Base-by-base conservation (phyloP, 2,329 filamentous ascomycete species). In the Metarhizium album region DNA sequence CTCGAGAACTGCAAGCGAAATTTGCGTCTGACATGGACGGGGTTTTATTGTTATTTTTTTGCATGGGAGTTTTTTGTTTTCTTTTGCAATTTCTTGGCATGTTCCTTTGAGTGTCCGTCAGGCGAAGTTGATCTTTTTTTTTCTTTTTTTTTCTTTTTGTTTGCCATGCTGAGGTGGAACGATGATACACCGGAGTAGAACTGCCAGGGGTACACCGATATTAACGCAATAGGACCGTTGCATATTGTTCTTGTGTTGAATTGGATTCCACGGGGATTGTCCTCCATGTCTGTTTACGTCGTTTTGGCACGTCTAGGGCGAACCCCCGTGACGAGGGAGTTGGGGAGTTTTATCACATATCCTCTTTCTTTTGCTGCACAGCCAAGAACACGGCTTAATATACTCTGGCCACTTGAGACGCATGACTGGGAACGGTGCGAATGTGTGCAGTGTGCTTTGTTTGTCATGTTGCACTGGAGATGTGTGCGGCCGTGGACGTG, bases 311-410 rank as follows among this genome's bases (percentile, higher is more conserved):
- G 2, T 22, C 35, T 23, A n/a, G n/a, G 43, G 20, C 22, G 6
- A 43, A 43, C 3, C 20, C 40, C 22, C 18, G 9, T 43, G 40
- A 43, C 16, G 40, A 22, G n/a, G 40, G 40, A 24, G 40, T 43
- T 43, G 40, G 22, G n/a, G 40, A 11, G 22, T 43, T 43, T 29
- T 18, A 42, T 42, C n/a, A n/a, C n/a, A 42, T 20, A 42, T n/a
- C 20, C 35, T 37, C 16, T 37, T 13, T 37, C 16, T 13, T 37
- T 37, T 37, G 13, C 14, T 37, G 5, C 47, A 51, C 27, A 51
- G 45, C 45, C 38, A 45, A 35, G 40, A 18, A 43, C 29, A 33
- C n/a, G n/a, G n/a, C 4, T 47, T 37, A 47, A 51, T 51, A 51
- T 45, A 47, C 23, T 6, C 27, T 29, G 27, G 7, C 27, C 27